Conservation (phyloP, 164 flowering plant species). For the Magnolia changhungtana region DNA sequence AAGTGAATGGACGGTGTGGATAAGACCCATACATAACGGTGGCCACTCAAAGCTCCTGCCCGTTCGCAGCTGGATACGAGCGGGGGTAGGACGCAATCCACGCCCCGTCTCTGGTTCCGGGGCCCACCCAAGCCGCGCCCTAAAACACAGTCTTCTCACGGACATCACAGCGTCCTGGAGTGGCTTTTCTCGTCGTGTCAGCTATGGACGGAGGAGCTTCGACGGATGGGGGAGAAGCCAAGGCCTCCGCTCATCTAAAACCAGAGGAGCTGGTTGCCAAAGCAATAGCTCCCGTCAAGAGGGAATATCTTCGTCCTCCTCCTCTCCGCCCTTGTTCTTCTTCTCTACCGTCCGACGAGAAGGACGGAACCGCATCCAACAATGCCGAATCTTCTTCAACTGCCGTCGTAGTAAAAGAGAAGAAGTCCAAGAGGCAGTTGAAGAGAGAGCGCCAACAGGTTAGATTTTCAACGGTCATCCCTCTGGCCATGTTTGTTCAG, state of each 20-base stretch:
- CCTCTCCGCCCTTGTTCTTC: constrained; percentile 36
- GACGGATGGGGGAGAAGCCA: background rate
- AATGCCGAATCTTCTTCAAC: constrained; percentile 19
- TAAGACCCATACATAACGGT: too few species aligned
- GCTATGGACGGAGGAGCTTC: background rate
- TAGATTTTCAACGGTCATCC: background rate
- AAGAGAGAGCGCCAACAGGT: constrained; percentile 85
- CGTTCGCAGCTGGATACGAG: too few species aligned
- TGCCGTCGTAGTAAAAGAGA: constrained; percentile 41
- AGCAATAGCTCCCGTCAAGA: constrained; percentile 81
- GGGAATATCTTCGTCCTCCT: constrained; percentile 63
- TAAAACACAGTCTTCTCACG: too few species aligned
- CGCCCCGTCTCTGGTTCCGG: too few species aligned
- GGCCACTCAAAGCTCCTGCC: too few species aligned
- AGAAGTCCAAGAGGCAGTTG: constrained; percentile 80
- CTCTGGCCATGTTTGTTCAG: background rate
- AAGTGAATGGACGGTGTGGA: too few species aligned
- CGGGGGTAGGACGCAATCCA: too few species aligned
- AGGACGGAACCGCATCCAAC: constrained; percentile 8
- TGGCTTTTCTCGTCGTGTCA: background rate
- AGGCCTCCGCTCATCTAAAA: constrained; percentile 11
- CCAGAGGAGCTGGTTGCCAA: constrained; percentile 73
- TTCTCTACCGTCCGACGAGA: constrained; percentile 11
- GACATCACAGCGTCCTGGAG: background rate
- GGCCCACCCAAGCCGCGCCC: too few species aligned